A percentile compares a stretch with the other conserved stretches of the same genome.
Evolutionary conservation across 768 basidiomycete species (phyloP).

Genomic region (Candolleomyces aberdarensis): DNA sequence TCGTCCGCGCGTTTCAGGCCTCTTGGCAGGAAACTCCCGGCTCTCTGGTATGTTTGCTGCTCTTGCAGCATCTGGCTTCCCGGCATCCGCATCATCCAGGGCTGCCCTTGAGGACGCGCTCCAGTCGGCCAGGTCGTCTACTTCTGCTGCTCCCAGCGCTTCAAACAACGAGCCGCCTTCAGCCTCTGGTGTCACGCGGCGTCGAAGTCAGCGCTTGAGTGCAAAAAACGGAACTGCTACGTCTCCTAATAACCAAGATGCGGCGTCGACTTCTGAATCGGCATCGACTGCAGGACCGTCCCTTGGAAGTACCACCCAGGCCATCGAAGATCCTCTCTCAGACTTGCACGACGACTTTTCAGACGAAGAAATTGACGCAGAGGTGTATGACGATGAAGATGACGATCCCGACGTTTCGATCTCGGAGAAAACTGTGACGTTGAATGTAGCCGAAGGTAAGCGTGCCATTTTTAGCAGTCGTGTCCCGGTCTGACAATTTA

Average conservation of each 20-base stretch:
- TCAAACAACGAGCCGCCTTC: constrained; percentile 17
- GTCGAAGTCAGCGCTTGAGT: constrained; percentile 75
- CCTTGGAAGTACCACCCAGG: constrained; percentile 8
- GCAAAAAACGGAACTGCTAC: constrained; percentile 49
- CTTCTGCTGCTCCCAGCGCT: constrained; percentile 17
- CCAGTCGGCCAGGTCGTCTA: constrained; percentile 27
- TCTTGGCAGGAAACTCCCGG: constrained; percentile 59
- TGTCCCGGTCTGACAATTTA: neutral
- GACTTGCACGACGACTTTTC: constrained; percentile 74
- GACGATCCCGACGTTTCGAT: constrained; percentile 68
- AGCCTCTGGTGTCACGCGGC: constrained; percentile 47
- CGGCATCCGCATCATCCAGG: constrained; percentile 43
- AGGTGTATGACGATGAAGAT: constrained; percentile 81
- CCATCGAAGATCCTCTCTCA: constrained; percentile 38
- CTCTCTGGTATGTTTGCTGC: constrained; percentile 91
- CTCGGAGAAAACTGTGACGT: constrained; percentile 81
- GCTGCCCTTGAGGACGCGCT: constrained; percentile 31
- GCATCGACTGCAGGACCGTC: constrained; percentile 6
- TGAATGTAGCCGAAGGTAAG: constrained; percentile 78
- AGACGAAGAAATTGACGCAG: constrained; percentile 85
- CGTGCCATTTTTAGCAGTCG: neutral
- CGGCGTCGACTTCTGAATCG: constrained; percentile 4
- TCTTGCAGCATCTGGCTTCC: constrained; percentile 72
- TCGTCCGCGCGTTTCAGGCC: constrained; percentile 80
- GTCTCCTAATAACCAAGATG: constrained; percentile 12